phyloP scores from a whole-genome alignment of 768 basidiomycete species.

The Podaxis rugospora region DNA sequence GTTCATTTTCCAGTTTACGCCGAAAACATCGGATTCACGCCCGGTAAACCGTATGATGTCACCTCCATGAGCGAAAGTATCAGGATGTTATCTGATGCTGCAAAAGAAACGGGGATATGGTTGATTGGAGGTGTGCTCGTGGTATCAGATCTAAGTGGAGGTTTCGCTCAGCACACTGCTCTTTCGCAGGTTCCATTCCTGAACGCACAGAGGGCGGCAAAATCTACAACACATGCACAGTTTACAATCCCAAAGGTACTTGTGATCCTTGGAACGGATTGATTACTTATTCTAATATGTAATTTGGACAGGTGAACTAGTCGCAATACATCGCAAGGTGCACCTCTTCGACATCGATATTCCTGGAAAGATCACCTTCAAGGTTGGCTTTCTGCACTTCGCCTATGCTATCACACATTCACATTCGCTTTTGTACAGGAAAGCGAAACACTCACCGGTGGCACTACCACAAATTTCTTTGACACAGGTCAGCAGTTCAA shows the following conservation, averaged over 20 bases:
- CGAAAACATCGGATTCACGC: slow-evolving; percentile 65
- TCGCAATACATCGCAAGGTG: slow-evolving; percentile 88
- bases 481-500: slow-evolving; percentile 65
- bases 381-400: slow-evolving; percentile 35
- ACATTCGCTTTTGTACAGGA: slow-evolving; percentile 44
- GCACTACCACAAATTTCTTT: slow-evolving; percentile 69
- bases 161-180: not conserved
- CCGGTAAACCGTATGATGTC: slow-evolving; percentile 56
- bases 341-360: slow-evolving; percentile 99
- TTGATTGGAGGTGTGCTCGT: slow-evolving; percentile 75
- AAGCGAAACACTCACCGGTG: slow-evolving; percentile 82
- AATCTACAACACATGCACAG: slow-evolving; percentile 90
- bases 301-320: slow-evolving; percentile 60
- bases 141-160: not conserved
- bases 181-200: slow-evolving; percentile 78
- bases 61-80: slow-evolving; percentile 69
- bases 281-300: slow-evolving; percentile 8
- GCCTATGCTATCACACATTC: slow-evolving; percentile 6
- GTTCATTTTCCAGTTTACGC: slow-evolving; percentile 79
- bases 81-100: slow-evolving; percentile 74
- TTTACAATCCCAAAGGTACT: slow-evolving; percentile 76
- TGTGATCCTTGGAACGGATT: not conserved
- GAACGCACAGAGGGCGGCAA: slow-evolving; percentile 61
- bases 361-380: slow-evolving; percentile 86
- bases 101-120: slow-evolving; percentile 78